Conservation (phyloP, 2,329 filamentous ascomycete species). For the Clarireedia sp. region DNA sequence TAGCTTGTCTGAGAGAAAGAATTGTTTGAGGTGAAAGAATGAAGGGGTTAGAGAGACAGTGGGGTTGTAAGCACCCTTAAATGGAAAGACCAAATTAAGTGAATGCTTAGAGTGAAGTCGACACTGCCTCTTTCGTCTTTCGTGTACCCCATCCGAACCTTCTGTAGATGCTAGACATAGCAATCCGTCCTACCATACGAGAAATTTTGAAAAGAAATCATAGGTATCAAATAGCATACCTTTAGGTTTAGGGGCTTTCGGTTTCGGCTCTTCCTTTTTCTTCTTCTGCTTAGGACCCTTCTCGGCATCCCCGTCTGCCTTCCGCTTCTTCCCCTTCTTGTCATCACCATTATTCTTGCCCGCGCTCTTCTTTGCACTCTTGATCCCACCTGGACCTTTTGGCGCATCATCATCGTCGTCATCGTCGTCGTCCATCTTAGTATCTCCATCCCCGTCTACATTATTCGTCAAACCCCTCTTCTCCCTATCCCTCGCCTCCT, state of each 20-base stretch:
- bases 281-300: slow-evolving; percentile 85
- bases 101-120: background rate
- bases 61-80: too few relatives aligned
- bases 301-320: slow-evolving; percentile 67
- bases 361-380: slow-evolving; percentile 53
- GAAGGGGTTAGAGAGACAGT: background rate
- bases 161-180: background rate
- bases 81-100: background rate
- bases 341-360: slow-evolving; percentile 50
- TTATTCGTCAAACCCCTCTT: slow-evolving; percentile 33
- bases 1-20: background rate
- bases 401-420: slow-evolving; percentile 34
- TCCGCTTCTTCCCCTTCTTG: slow-evolving; percentile 68
- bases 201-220: background rate
- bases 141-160: background rate
- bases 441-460: slow-evolving; percentile 29
- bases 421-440: slow-evolving; percentile 34
- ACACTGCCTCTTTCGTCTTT: too few relatives aligned
- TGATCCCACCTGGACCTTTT: slow-evolving; percentile 30
- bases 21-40: background rate
- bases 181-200: background rate
- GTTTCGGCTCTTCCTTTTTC: slow-evolving; percentile 87
- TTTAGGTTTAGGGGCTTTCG: slow-evolving; percentile 77
- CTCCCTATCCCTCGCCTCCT: slow-evolving; percentile 32
- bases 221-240: slow-evolving; percentile 35